Percentiles rank a stretch among this genome's conserved stretches.
phyloP scores from a whole-genome alignment of 176 grass and related monocot species.

The Alloteropsis semialata region DNA sequence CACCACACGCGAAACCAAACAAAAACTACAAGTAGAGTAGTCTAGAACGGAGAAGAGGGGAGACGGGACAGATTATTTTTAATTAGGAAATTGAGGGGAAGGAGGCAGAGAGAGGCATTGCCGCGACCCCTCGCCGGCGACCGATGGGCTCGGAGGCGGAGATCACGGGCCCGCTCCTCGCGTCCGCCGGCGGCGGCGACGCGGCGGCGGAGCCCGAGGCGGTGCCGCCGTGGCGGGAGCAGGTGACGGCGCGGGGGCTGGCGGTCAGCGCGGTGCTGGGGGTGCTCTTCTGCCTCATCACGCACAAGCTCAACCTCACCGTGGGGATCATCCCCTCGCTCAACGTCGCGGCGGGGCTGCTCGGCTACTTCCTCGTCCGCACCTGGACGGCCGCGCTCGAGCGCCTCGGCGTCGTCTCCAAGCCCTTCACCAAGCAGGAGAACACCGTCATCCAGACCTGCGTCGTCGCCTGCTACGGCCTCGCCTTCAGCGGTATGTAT shows the following conservation, averaged over 20 bases:
- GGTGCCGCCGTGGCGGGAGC: conserved; percentile 63
- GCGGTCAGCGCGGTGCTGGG: conserved; percentile 53
- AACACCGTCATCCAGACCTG: conserved; percentile 92
- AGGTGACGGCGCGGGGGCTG: conserved; percentile 63
- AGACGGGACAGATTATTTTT: not conserved
- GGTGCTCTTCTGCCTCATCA: conserved; percentile 69
- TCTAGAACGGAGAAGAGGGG: not conserved
- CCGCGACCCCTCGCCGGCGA: not conserved
- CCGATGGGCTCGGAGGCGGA: conserved; percentile 56
- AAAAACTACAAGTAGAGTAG: not conserved
- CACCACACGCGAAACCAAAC: not conserved
- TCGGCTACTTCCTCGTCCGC: conserved; percentile 17
- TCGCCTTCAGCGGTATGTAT: conserved; percentile 79
- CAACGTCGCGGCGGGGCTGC: conserved; percentile 83
- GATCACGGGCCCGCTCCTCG: conserved; percentile 42
- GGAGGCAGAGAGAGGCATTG: not conserved
- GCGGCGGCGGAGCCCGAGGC: not conserved
- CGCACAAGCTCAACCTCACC: conserved; percentile 96
- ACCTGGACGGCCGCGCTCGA: conserved; percentile 45
- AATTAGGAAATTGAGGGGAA: not conserved
- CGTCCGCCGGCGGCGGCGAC: not conserved
- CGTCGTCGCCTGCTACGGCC: conserved; percentile 82
- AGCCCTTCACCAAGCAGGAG: conserved; percentile 84
- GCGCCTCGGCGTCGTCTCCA: conserved; percentile 42
- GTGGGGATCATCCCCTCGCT: conserved; percentile 82